Evolutionary conservation across 2,329 filamentous ascomycete species (phyloP).

Genomic region (Cercospora sp.): DNA sequence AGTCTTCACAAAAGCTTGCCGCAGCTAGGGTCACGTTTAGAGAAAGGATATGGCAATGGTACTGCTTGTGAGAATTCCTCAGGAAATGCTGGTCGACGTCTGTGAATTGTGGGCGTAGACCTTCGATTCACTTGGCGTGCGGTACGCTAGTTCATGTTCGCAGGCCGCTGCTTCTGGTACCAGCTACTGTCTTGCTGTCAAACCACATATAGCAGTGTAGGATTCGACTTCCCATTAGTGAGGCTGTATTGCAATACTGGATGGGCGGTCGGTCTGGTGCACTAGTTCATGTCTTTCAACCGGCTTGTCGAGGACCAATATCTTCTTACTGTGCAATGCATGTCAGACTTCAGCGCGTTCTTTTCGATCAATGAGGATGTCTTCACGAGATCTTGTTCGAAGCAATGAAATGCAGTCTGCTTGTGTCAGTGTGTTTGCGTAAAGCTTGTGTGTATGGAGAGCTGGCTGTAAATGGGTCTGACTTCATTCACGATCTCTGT

Average conservation of each 20-base stretch:
- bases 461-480: not conserved
- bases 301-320: not conserved
- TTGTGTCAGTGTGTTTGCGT: not conserved
- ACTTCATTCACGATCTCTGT: not conserved
- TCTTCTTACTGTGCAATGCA: not conserved
- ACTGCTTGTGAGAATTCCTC: not conserved
- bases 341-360: not conserved
- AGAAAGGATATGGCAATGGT: not conserved
- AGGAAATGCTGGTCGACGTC: not conserved
- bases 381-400: not conserved
- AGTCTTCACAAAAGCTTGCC: not conserved
- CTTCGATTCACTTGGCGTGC: not conserved
- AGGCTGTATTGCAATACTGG: not conserved
- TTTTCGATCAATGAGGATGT: not conserved
- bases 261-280: not conserved
- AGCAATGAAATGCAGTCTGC: not conserved
- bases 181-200: not conserved
- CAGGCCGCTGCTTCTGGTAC: not conserved
- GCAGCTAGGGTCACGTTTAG: not conserved
- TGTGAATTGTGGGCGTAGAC: not conserved
- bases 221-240: not conserved
- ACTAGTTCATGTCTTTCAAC: not conserved
- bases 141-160: not conserved
- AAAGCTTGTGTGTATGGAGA: not conserved
- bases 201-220: not conserved